These are phyloP conservation scores for Coemansia sp. DNA, from an alignment of 192 early-diverging fungal genomes.

Conservation along the genomic window DNA sequence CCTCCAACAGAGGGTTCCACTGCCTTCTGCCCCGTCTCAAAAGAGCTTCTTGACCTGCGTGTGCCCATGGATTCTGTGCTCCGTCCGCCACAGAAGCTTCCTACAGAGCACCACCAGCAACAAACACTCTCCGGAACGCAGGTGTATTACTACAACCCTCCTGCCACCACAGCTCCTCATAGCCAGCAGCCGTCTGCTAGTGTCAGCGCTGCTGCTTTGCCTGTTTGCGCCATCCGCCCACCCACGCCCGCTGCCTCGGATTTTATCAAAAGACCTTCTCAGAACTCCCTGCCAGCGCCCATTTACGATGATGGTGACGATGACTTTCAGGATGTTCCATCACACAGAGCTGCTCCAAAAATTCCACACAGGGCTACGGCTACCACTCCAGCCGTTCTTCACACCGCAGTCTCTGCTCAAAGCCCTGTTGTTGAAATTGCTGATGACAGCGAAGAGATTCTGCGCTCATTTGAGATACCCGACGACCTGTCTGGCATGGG, in stretches of 20 bases:
- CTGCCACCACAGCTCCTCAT: background rate
- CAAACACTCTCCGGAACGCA: background rate
- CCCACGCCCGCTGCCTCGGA: background rate
- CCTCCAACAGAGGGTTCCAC: conserved; percentile 1
- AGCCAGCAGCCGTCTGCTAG: background rate
- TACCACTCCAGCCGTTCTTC: background rate
- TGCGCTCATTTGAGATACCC: conserved; percentile 35
- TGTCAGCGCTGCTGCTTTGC: background rate
- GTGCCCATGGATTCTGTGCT: conserved; percentile 32
- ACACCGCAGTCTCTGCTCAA: background rate
- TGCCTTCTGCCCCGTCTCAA: conserved; percentile 21
- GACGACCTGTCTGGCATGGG: conserved; percentile 18
- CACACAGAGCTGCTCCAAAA: background rate
- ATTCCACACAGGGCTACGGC: background rate
- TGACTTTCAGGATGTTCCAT: conserved; percentile 27
- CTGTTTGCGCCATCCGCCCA: background rate
- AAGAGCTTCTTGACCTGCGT: conserved; percentile 30
- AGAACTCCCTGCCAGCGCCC: background rate
- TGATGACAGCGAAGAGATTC: conserved; percentile 21
- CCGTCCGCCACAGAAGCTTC: background rate
- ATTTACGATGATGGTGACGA: conserved; percentile 23
- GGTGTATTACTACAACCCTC: background rate
- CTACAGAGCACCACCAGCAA: conserved; percentile 11
- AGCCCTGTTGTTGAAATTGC: conserved; percentile 1
- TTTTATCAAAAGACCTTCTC: background rate